Evolutionary conservation across 2,329 filamentous ascomycete species (phyloP), one percentile per base, ranked within the genome.

Genomic region (Ophiostoma novo-ulmi): DNA sequence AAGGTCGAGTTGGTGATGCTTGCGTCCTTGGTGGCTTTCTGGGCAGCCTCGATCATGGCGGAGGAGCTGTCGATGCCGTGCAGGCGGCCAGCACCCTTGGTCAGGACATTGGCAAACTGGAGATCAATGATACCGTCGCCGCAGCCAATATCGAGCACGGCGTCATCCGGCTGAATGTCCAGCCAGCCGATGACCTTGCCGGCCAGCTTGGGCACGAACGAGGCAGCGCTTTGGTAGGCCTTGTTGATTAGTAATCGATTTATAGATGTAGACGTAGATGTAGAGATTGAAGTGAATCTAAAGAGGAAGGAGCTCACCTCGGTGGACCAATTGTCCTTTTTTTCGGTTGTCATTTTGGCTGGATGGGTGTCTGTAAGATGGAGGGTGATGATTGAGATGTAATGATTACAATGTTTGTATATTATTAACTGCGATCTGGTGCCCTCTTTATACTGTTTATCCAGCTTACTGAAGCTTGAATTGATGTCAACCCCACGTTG

Each of bases 181-280:
- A 90, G 80, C 83, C 86, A 89, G 65, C 81, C 77, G 13, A 88
- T 75, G 5, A 90, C 81, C 72, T 87, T 88, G 20, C 81, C 82
- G 0, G 87, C 84, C 11, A 90, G 80, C 75, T 87, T 86, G 3
- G 88, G 87, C 10, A 90, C 88, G 75, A 90, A 90, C 0, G 85
- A 84, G 8, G 88, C 88, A 1, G 87, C 84, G 71, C 84, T 80
- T 72, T 87, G 84, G 76, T 90, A 90, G 41, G 83, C 83, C 85
- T 88, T 72, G 48, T 6, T 36, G 14, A 38, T 39, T 39, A 65
- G 36, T 39, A 39, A 38, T 7, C 11, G 2, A 31, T 31, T 31
- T 31, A 31, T 31, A 4, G 10, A 0, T 13, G 10, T 0, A 26
- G n/a, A 58, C 11, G 22, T 26, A 31, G 7, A 5, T 26, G n/a